phyloP scores from a whole-genome alignment of 139 green algal species.

The Yamagishiella unicocca region DNA sequence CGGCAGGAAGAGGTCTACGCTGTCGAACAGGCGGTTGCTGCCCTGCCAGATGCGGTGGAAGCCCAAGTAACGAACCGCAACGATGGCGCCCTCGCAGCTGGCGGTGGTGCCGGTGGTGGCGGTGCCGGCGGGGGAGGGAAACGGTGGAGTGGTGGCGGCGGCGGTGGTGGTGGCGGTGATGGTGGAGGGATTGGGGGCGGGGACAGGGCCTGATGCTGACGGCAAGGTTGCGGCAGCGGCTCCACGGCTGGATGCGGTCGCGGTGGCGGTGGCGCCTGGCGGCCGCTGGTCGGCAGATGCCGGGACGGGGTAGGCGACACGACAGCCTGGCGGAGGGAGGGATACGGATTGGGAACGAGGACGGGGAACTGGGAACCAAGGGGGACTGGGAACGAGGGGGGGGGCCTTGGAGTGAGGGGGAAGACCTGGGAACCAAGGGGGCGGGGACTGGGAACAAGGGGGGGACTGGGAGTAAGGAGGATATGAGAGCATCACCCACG shows the following conservation, averaged over 20 bases:
- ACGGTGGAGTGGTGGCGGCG: background rate
- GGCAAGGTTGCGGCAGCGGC: background rate
- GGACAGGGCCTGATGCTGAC: background rate
- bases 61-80: constrained; percentile 84
- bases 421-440: too few relatives aligned
- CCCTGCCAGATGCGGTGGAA: constrained; percentile 87
- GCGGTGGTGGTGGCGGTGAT: background rate
- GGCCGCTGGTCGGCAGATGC: background rate
- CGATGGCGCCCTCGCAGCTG: constrained; percentile 62
- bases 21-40: constrained; percentile 85
- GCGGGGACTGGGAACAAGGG: too few relatives aligned
- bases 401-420: too few relatives aligned
- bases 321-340: constrained; percentile 9
- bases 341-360: too few relatives aligned
- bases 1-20: constrained; percentile 92
- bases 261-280: background rate
- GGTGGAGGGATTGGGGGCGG: background rate
- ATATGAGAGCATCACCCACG: too few relatives aligned
- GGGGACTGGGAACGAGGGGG: too few relatives aligned
- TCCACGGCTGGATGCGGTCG: background rate
- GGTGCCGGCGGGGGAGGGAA: background rate
- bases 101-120: constrained; percentile 7
- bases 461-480: too few relatives aligned
- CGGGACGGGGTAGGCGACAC: constrained; percentile 55
- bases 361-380: too few relatives aligned